Conservation (phyloP, 2,329 filamentous ascomycete genomes). For the Fusarium nelsonii region DNA sequence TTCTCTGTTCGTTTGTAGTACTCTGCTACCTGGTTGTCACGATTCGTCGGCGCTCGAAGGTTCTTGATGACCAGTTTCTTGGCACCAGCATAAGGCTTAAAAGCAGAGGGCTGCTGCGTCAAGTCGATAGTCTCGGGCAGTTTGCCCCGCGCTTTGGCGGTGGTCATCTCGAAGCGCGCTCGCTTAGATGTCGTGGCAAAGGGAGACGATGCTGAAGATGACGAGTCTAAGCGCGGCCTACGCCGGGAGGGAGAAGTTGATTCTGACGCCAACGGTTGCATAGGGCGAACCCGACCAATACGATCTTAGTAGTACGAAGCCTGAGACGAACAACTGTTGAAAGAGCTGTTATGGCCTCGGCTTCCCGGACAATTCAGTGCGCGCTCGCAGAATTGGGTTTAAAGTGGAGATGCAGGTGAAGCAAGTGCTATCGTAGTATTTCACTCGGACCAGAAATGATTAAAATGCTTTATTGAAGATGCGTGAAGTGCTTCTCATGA, state of each 20-base stretch:
- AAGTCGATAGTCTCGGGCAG: slow-evolving; percentile 55
- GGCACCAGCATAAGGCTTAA: slow-evolving; percentile 80
- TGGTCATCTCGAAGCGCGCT: slow-evolving; percentile 53
- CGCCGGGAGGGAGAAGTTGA: slow-evolving; percentile 54
- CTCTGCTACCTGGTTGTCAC: slow-evolving; percentile 72
- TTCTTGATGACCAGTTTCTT: slow-evolving; percentile 97
- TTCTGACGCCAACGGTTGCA: slow-evolving; percentile 52
- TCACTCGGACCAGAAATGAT: neutral
- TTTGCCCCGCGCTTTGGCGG: slow-evolving; percentile 56
- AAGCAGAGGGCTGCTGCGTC: slow-evolving; percentile 57
- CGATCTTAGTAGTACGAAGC: slow-evolving; percentile 32
- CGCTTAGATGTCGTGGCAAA: slow-evolving; percentile 49
- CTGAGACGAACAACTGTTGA: slow-evolving; percentile 44
- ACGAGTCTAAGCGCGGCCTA: slow-evolving; percentile 54
- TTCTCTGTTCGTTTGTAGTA: slow-evolving; percentile 83
- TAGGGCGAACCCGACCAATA: slow-evolving; percentile 42
- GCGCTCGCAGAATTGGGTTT: slow-evolving; percentile 16
- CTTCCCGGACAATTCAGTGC: slow-evolving; percentile 28
- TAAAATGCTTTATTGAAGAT: slow-evolving; percentile 2
- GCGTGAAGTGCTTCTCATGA: slow-evolving; percentile 1
- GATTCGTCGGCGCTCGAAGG: slow-evolving; percentile 72
- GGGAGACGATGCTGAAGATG: slow-evolving; percentile 49
- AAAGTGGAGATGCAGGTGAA: neutral
- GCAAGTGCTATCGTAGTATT: neutral
- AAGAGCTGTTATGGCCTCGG: slow-evolving; percentile 48